A percentile compares a stretch with the other conserved stretches of the same genome.
Evolutionary conservation across 2,329 filamentous ascomycete genomes (phyloP).

Genomic region (Alternaria tenuissima): DNA sequence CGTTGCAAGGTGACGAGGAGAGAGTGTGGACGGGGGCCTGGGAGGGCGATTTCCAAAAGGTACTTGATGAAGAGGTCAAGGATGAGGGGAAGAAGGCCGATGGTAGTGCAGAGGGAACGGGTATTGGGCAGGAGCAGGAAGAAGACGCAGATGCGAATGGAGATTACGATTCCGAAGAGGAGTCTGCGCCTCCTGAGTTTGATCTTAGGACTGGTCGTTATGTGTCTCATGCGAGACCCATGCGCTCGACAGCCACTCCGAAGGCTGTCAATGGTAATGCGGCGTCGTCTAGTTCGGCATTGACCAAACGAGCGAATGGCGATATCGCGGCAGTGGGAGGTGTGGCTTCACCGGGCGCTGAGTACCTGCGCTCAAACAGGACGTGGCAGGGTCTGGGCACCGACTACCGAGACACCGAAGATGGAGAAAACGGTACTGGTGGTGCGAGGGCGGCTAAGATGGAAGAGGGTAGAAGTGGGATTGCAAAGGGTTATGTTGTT

Average conservation of each 20-base stretch:
- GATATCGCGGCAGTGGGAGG: conserved; percentile 85
- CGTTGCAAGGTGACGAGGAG: conserved; percentile 76
- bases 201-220: conserved; percentile 89
- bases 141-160: conserved; percentile 16
- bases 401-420: conserved; percentile 74
- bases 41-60: conserved; percentile 82
- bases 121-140: conserved; percentile 63
- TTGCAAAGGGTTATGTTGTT: conserved; percentile 87
- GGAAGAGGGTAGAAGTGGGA: conserved; percentile 85
- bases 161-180: conserved; percentile 64
- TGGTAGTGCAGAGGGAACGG: conserved; percentile 58
- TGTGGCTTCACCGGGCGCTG: conserved; percentile 87
- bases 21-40: conserved; percentile 88
- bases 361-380: conserved; percentile 80
- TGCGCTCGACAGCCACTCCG: conserved; percentile 50
- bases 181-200: conserved; percentile 81
- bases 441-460: conserved; percentile 67
- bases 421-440: conserved; percentile 63
- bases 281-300: conserved; percentile 52
- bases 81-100: conserved; percentile 14
- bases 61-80: conserved; percentile 58
- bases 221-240: conserved; percentile 78
- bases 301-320: conserved; percentile 71
- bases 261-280: conserved; percentile 14
- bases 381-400: conserved; percentile 93